Evolutionary conservation across 257 asterid species (phyloP).

Genomic region (Apocynum venetum): DNA sequence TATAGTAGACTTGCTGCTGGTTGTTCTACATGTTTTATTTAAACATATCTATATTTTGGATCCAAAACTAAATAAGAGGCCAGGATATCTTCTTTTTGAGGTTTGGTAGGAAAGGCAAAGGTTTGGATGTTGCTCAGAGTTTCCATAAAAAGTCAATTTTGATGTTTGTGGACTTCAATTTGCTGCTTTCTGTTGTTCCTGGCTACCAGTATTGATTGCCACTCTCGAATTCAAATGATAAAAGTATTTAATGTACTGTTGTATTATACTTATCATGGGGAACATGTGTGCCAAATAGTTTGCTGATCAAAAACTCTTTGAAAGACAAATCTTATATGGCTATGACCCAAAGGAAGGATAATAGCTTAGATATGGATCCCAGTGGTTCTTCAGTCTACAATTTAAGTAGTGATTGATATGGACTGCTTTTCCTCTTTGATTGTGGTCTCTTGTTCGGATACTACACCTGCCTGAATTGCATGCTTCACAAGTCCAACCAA

Average conservation of each 20-base stretch:
- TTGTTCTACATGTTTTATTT: background rate
- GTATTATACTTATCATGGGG: background rate
- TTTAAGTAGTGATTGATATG: background rate
- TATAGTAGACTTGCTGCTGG: background rate
- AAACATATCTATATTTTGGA: background rate
- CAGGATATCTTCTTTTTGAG: background rate
- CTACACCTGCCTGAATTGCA: background rate
- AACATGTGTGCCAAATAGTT: background rate
- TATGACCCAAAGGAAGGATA: background rate
- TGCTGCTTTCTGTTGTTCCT: background rate
- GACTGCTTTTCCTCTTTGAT: background rate
- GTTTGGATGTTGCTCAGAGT: background rate
- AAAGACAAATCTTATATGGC: background rate
- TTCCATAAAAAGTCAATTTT: background rate
- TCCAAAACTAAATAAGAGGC: background rate
- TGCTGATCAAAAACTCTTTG: background rate
- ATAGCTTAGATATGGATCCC: background rate
- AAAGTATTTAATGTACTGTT: background rate
- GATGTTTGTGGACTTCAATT: background rate
- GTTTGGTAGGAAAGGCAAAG: background rate
- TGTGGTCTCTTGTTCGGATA: background rate
- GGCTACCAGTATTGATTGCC: background rate
- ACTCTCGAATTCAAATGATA: background rate
- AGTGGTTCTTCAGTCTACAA: background rate
- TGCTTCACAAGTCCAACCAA: background rate